Evolutionary conservation across 768 basidiomycete species (phyloP).

Genomic region (Cubamyces sp.): DNA sequence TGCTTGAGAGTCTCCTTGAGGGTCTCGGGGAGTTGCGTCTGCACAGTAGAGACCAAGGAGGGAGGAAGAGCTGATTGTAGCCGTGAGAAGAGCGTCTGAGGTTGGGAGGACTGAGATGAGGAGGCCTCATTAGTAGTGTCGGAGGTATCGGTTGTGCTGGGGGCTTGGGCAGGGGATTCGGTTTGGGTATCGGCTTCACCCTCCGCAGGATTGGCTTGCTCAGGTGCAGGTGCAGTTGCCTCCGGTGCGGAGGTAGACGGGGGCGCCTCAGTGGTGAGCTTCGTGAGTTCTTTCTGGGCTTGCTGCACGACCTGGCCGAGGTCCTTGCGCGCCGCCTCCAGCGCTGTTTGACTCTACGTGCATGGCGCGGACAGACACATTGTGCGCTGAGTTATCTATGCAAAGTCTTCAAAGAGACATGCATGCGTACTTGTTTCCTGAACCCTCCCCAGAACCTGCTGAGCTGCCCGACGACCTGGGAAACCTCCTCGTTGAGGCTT

Average conservation of each 20-base stretch:
- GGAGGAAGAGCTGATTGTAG: slow-evolving; percentile 78
- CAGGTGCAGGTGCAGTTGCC: slow-evolving; percentile 13
- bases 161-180: slow-evolving; percentile 13
- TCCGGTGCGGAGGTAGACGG: slow-evolving; percentile 16
- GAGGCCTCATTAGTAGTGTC: slow-evolving; percentile 16
- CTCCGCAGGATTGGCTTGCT: slow-evolving; percentile 31
- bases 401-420: background rate
- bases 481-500: slow-evolving; percentile 84
- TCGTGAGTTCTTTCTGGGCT: slow-evolving; percentile 76
- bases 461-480: slow-evolving; percentile 86
- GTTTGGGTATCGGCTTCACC: slow-evolving; percentile 30
- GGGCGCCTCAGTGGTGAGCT: slow-evolving; percentile 51
- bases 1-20: slow-evolving; percentile 51
- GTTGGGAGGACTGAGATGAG: slow-evolving; percentile 6
- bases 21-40: slow-evolving; percentile 64
- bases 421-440: slow-evolving; percentile 72
- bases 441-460: slow-evolving; percentile 91
- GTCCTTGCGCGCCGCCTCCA: slow-evolving; percentile 75
- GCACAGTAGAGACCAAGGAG: slow-evolving; percentile 69
- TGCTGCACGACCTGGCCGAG: slow-evolving; percentile 72
- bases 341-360: slow-evolving; percentile 65
- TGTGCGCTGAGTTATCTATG: background rate
- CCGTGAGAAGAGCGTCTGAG: slow-evolving; percentile 63
- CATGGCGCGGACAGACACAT: background rate
- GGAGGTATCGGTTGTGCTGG: slow-evolving; percentile 11